phyloP scores from a whole-genome alignment of 148 eudicot genomes.

The Diospyros lotus region DNA sequence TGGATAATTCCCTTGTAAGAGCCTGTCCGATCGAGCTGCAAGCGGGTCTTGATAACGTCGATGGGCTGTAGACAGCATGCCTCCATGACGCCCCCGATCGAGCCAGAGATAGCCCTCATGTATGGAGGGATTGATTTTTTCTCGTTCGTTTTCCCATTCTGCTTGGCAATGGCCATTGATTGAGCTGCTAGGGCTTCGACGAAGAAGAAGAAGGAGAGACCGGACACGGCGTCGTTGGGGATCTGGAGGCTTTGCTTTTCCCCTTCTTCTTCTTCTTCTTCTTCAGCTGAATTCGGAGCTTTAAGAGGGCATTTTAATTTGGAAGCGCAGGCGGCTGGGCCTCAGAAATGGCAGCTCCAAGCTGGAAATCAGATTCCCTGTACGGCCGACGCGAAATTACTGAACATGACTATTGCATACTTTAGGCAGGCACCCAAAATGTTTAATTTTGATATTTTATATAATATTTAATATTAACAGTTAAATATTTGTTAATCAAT shows the following conservation, averaged over 20 bases:
- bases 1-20: conserved; percentile 69
- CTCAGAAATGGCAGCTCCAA: neutral
- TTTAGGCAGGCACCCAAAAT: too few relatives aligned
- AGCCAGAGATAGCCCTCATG: conserved; percentile 79
- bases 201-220: neutral
- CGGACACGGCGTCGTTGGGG: neutral
- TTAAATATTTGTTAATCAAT: too few relatives aligned
- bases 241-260: neutral
- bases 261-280: neutral
- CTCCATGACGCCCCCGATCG: conserved; percentile 75
- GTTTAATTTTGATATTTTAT: too few relatives aligned
- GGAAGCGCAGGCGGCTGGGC: neutral
- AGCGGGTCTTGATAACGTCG: conserved; percentile 83
- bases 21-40: conserved; percentile 67
- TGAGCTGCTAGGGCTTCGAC: neutral
- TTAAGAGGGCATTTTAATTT: neutral
- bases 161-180: conserved; percentile 11
- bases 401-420: too few relatives aligned
- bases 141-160: neutral
- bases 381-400: too few relatives aligned
- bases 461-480: too few relatives aligned
- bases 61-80: conserved; percentile 83
- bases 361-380: too few relatives aligned
- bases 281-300: neutral
- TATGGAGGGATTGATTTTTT: conserved; percentile 50